Evolutionary conservation across 352 stramenopile genomes (phyloP), one percentile per base, ranked within the genome.

Genomic region (Globisporangium okanoganense): DNA sequence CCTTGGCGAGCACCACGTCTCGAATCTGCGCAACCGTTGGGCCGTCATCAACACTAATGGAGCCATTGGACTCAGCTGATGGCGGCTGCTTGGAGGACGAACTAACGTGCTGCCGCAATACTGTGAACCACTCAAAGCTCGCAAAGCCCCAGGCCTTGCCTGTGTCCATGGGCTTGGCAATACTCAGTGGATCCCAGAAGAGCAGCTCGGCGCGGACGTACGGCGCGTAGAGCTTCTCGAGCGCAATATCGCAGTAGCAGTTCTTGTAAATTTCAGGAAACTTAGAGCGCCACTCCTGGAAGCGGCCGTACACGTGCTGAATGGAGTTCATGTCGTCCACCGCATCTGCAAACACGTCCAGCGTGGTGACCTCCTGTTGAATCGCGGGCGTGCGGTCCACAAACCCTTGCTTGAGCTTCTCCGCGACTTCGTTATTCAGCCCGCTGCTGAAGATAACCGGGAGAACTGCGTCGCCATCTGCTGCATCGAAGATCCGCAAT

Each of bases 251-350:
- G 27, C 78, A 83, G 63, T 83, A 93, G 7, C 72, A 70, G 18
- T 72, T 76, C 53, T 86, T 76, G 64, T 93, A 91, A 0, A 89
- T 68, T n/a, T 79, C 56, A 0, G 83, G 79, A 33, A 90, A 93
- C 55, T 84, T 88, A 7, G 54, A 49, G 53, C 86, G 82, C 83
- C 83, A 93, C 49, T 88, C 78, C 25, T 87, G 74, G 24, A 93
- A 93, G 43, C 72, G 74, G 5, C 65, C 68, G 20, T 82, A 83
- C 2, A 91, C 83, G n/a, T 64, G 66, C 8, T 75, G 62, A 24
- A 93, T 56, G 36, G 79, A 86, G 56, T 71, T 89, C 41, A 90
- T 76, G 13, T 90, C 83, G 58, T 90, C 79, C 31, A 92, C 74
- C 6, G 73, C 74, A 63, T 92, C 81, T 10, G 65, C 76, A 58